Percentiles rank a stretch among this genome's conserved stretches.
Evolutionary conservation across 345 rosid genomes (phyloP).

Genomic region (Brassica juncea): DNA sequence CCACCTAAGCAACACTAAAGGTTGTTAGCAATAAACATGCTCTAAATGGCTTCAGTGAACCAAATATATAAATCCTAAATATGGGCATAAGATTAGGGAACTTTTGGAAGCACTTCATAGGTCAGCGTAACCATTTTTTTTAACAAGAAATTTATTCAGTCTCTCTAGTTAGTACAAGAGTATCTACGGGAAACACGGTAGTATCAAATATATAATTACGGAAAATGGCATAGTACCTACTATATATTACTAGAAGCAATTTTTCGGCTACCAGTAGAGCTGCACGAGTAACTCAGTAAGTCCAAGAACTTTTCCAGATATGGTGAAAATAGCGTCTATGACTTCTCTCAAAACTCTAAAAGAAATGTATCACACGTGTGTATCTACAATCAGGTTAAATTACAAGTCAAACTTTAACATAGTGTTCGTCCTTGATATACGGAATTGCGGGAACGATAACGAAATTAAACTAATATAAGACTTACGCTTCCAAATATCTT

Average conservation of each 20-base stretch:
- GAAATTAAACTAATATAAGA: conserved; percentile 16
- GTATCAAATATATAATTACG: not conserved
- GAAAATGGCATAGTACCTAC: not conserved
- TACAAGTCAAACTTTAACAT: conserved; percentile 29
- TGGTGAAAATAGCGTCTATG: not conserved
- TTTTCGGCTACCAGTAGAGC: not conserved
- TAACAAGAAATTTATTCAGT: not conserved
- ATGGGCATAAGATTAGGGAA: conserved; percentile 33
- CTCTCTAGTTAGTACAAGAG: not conserved
- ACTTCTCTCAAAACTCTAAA: not conserved
- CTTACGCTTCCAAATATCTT: conserved; percentile 13
- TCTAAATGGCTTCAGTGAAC: not conserved
- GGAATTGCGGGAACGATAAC: conserved; percentile 31
- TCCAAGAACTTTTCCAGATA: not conserved
- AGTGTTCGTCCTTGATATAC: conserved; percentile 10
- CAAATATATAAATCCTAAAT: conserved; percentile 5
- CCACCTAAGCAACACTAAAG: too few relatives aligned
- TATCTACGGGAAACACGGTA: not conserved
- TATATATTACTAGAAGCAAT: not conserved
- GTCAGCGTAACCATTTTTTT: conserved; percentile 20
- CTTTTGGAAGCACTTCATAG: conserved; percentile 33
- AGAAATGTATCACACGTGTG: not conserved
- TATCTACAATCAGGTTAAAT: not conserved
- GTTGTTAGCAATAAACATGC: too few relatives aligned
- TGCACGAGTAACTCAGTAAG: not conserved